phyloP scores from a whole-genome alignment of 2,329 filamentous ascomycete species.

The Exophiala sp. region DNA sequence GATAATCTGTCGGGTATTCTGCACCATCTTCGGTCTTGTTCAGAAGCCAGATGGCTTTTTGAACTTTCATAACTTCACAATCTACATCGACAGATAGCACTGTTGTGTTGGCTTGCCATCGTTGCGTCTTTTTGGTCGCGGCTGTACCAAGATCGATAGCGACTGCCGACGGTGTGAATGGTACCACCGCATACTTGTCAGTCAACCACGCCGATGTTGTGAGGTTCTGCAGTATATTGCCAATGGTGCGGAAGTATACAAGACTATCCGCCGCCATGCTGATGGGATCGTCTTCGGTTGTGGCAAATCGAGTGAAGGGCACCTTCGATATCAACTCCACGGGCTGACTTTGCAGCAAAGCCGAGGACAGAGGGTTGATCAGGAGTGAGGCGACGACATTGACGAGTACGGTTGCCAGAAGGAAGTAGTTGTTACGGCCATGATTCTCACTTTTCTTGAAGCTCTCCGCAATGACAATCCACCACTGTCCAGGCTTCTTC shows the following conservation, averaged over 20 bases:
- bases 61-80: constrained; percentile 23
- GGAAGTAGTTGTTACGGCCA: constrained; percentile 15
- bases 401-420: constrained; percentile 14
- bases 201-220: constrained; percentile 32
- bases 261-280: constrained; percentile 15
- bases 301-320: neutral
- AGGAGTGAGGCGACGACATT: constrained; percentile 20
- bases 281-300: constrained; percentile 4
- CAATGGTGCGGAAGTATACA: constrained; percentile 29
- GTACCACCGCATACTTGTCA: constrained; percentile 28
- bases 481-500: constrained; percentile 24
- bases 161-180: constrained; percentile 28
- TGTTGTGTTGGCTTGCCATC: constrained; percentile 22
- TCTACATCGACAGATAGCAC: constrained; percentile 24
- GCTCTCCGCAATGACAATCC: constrained; percentile 25
- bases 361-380: constrained; percentile 27
- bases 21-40: neutral
- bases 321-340: constrained; percentile 13
- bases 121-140: constrained; percentile 2
- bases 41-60: constrained; percentile 9
- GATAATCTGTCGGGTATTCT: neutral
- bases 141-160: neutral
- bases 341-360: constrained; percentile 18
- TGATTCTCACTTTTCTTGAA: constrained; percentile 22
- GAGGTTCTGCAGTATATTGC: constrained; percentile 28